Evolutionary conservation across 1,139 yeast genomes (phyloP), one percentile per base, ranked within the genome.

Genomic region (Candida frijolesensis): DNA sequence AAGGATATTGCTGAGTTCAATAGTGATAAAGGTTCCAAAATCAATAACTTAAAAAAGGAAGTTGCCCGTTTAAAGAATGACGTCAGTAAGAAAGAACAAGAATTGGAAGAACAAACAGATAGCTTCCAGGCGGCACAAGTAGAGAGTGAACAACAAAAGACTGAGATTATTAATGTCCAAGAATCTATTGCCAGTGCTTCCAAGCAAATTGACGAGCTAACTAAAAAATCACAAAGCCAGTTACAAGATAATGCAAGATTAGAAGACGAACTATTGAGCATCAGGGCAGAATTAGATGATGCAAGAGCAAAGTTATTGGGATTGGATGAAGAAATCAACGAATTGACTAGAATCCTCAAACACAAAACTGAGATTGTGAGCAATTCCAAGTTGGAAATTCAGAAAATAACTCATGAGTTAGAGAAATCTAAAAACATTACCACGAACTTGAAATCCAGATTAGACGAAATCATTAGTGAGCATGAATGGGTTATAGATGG

Each of bases 1-100:
- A 79, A 74, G 33, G 99, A 95, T 65, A 89, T 91, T 74, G 74
- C 77, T 48, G 99, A 95, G 59, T 92, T 92, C 65, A 83, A 82
- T 54, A 76, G 73, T 50, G 89, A 95, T 65, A 92, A 91, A 59
- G 90, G 92, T 0, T 80, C 86, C 1, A 95, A 94, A 65, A 75
- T 95, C 52, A 82, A 83, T 49, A 82, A 87, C 57, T 71, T 95
- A 50, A 82, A 84, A 60, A 60, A 65, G 25, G 92, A 88, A 56
- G 74, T 87, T 11, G 62, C 64, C 2, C 45, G 54, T 5, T 63
- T 86, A 45, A 68, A 76, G 16, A 56, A 62, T 12, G 62, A 67
- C 29, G 67, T 85, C 0, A 57, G 58, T 2, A 55, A 69, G 1
- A 72, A 80, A 48, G 84, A 81, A 50, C 61, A 62, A 4, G 67